Percentiles rank a stretch among this genome's conserved stretches.
phyloP scores from a whole-genome alignment of 768 basidiomycete species.

The Mrakia blollopis region DNA sequence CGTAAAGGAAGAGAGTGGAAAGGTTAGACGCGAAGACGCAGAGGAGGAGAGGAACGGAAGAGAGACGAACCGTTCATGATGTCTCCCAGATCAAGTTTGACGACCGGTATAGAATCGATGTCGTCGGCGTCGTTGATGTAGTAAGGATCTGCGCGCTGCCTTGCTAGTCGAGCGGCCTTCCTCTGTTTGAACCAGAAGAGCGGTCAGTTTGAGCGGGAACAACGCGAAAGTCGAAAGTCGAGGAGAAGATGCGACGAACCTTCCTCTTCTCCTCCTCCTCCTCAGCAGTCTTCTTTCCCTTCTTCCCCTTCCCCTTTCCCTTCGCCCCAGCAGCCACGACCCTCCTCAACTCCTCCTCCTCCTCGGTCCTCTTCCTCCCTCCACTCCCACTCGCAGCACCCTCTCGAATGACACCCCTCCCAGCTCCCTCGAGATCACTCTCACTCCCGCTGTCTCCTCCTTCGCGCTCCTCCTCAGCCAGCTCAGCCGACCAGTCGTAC shows the following conservation, averaged over 20 bases:
- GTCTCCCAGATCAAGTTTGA: constrained; percentile 58
- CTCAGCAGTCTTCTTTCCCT: constrained; percentile 46
- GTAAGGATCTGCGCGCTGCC: constrained; percentile 80
- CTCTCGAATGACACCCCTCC: constrained; percentile 42
- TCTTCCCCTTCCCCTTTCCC: constrained; percentile 49
- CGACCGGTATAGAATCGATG: constrained; percentile 87
- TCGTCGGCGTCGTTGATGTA: constrained; percentile 65
- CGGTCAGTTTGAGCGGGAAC: neutral
- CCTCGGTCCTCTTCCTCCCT: constrained; percentile 42
- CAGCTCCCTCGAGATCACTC: constrained; percentile 31
- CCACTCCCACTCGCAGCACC: constrained; percentile 36
- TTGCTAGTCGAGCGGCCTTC: constrained; percentile 68
- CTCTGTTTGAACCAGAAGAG: constrained; percentile 50
- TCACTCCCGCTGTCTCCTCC: constrained; percentile 36
- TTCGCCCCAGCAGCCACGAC: constrained; percentile 38
- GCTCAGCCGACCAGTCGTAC: constrained; percentile 33
- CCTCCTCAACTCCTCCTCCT: constrained; percentile 38
- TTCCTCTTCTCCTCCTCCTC: constrained; percentile 45
- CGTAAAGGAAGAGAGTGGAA: neutral
- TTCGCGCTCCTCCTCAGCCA: constrained; percentile 33
- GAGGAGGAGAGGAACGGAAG: neutral
- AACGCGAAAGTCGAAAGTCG: neutral
- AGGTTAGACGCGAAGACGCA: neutral
- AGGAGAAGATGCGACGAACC: constrained; percentile 55
- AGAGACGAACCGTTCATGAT: constrained; percentile 7